Base-by-base conservation (phyloP, 495 filamentous ascomycete species). In the Neurospora hispaniola region DNA sequence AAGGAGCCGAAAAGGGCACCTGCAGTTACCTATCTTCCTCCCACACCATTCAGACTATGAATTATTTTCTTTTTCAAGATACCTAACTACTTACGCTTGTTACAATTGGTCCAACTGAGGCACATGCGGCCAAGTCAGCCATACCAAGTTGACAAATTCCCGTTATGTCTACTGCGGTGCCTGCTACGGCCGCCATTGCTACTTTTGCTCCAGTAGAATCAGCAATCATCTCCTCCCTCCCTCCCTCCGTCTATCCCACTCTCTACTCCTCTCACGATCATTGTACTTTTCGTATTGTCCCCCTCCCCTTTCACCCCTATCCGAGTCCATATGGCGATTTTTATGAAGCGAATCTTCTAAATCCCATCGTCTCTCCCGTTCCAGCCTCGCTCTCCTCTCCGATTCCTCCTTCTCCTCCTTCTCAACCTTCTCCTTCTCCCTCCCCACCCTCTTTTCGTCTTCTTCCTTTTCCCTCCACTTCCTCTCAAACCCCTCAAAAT, bases 401-500 rank as follows among this genome's bases (percentile, higher is more conserved):
- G 0, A 1, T 5, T 31, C 23, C 23, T 16, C 48, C 48, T 23
- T 59, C 11, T 77, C 75, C 80, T 78, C 79, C 42, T 46, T 48
- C 9, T 48, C 44, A 18, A 44, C 72, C 8, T 79, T 76, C 79
- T 77, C 79, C n/a, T 71, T 75, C 71, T 59, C 27, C 68, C 9
- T 62, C 11, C 31, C 38, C 38, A 41, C 16, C 41, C 18, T n/a
- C 46, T 14, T 41, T 43, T 20, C 42, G 18, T 71, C 77, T 71
- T 76, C 79, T 20, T 71, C 72, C 27, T 75, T 73, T 27, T 44
- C 73, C 10, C 78, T 74, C 81, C 80, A 80, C 38, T 62, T 72
- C 73, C 74, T 78, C 38, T 79, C 72, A 73, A 83, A 83, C 44
- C 79, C 84, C 42, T 82, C 75, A 78, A 85, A 76, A 35, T 85